Conservation (phyloP, 1,284 basidiomycete genomes). For the Gomphus sp. region DNA sequence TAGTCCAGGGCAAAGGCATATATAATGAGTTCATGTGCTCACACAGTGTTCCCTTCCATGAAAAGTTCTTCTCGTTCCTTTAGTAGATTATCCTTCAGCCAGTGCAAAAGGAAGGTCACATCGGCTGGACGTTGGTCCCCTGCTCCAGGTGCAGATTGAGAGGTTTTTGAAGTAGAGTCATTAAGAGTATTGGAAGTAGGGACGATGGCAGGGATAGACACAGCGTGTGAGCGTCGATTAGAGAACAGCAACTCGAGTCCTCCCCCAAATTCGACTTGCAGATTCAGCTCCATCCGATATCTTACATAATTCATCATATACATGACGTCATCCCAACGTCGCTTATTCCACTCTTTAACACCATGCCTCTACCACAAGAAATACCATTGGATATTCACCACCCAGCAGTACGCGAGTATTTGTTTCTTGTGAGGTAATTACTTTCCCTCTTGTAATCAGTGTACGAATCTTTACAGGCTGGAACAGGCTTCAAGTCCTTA, state of each 20-base stretch:
- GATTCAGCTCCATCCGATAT: not conserved
- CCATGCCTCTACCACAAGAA: slow-evolving; percentile 11
- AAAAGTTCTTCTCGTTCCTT: slow-evolving; percentile 87
- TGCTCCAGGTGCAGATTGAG: not conserved
- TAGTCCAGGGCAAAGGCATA: not conserved
- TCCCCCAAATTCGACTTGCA: slow-evolving; percentile 68
- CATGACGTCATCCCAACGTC: not conserved
- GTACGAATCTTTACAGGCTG: slow-evolving; percentile 10
- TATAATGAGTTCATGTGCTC: slow-evolving; percentile 12
- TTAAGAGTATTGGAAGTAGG: not conserved
- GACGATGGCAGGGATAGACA: slow-evolving; percentile 47
- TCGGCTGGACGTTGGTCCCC: slow-evolving; percentile 43
- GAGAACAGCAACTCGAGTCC: slow-evolving; percentile 79
- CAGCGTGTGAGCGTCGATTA: slow-evolving; percentile 51
- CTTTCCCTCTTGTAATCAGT: not conserved
- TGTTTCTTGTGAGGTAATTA: slow-evolving; percentile 41
- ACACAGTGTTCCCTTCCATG: slow-evolving; percentile 84
- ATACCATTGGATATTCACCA: slow-evolving; percentile 38
- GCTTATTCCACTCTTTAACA: not conserved
- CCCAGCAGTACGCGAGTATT: slow-evolving; percentile 45
- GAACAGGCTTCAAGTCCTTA: slow-evolving; percentile 62
- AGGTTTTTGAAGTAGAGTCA: slow-evolving; percentile 7
- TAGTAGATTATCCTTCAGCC: slow-evolving; percentile 73
- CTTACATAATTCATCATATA: not conserved
- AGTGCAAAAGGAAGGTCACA: slow-evolving; percentile 69